Base-by-base conservation (phyloP, 192 early-diverging fungal species). In the Linderina pennispora region DNA sequence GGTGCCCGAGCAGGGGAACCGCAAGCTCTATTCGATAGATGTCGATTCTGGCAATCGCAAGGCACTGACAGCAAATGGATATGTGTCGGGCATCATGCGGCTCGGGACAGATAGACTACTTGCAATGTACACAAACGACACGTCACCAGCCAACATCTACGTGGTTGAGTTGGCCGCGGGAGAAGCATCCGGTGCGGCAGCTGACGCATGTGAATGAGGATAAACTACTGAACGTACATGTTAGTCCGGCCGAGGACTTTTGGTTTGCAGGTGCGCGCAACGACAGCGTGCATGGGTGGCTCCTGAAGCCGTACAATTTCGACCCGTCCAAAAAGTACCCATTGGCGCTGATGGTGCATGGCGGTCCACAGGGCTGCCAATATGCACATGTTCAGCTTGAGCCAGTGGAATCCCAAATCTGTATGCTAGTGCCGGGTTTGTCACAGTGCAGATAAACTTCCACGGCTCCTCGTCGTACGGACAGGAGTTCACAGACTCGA, bases 391-490 rank as follows among this genome's bases (percentile, higher is more conserved):
- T 36, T 3, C 40, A 75, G 68, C 38, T 76, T 8, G 5, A 14
- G 65, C n/a, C 64, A 81, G 21, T 86, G 83, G 85, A 86, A 86
- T 48, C 78, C 77, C 7, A n/a, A 72, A 80, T 45, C 43, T 81
- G 15, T 86, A 74, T 60, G 61, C 83, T 17, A 72, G 63, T 31
- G 76, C 75, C 9, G 83, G 84, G 5, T 82, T 57, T 50, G 64
- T 66, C 17, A 74, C 77, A n/a, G 76, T 81, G 24, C 65, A 75
- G 24, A 65, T 83, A 52, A 86, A 87, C 52, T 71, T 75, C 52
- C 74, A 74, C 36, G 85, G 83, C 21, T 86, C 83, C 1, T 79
- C 80, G 16, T 80, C 82, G 35, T 87, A 83, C 48, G 85, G 85
- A 6, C 75, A 78, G 52, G 48, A 53, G 8, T 79, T 86, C 40